Conservation (phyloP, 75 land plant species). For the Azolla pinnata region DNA sequence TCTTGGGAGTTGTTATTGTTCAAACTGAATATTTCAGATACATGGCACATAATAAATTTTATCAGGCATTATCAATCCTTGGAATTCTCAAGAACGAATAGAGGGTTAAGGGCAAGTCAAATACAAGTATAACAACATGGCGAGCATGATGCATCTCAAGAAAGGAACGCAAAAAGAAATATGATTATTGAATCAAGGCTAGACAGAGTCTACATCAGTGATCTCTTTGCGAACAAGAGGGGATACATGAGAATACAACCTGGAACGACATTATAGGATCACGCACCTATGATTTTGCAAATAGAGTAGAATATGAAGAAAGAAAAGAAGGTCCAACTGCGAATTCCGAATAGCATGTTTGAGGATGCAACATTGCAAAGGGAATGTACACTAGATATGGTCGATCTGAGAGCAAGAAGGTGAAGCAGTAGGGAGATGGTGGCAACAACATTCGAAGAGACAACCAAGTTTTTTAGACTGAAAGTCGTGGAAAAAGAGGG, state of each 20-base stretch:
- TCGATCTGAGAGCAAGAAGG: not conserved
- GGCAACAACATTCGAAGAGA: not conserved
- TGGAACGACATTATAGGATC: not conserved
- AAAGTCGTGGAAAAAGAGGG: not conserved
- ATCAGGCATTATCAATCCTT: not conserved
- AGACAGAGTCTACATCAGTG: not conserved
- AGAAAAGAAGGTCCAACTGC: not conserved
- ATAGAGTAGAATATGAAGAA: not conserved
- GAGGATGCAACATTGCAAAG: not conserved
- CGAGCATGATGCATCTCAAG: not conserved
- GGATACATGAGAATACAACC: not conserved
- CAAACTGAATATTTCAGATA: not conserved
- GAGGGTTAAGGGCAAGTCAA: not conserved
- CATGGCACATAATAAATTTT: not conserved
- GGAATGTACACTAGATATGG: not conserved
- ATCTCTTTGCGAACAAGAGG: not conserved
- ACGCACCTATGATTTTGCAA: not conserved
- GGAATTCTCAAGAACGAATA: slow-evolving; percentile 1
- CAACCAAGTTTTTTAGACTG: not conserved
- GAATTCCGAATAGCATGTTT: not conserved
- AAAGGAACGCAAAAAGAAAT: not conserved
- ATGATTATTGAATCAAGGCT: not conserved
- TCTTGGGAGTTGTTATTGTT: not conserved
- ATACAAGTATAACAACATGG: not conserved
- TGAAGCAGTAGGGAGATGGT: not conserved